Base-by-base conservation (phyloP, 306 rosid genomes). In the Cicer judaicum region DNA sequence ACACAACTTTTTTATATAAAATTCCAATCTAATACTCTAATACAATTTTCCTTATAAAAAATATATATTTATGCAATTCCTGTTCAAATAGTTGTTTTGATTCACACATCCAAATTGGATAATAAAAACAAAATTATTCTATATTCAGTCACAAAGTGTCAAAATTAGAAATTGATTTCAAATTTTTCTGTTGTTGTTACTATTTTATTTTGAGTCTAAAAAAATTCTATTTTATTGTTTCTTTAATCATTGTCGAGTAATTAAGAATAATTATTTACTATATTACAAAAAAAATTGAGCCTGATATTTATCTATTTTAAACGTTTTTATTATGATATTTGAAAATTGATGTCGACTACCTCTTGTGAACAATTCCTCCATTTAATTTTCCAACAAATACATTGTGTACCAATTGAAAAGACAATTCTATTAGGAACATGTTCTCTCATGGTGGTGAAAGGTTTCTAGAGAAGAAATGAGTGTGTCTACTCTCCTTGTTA, bases 401-500 rank as follows among this genome's bases (percentile, higher is more conserved):
- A 19, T 41, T 66, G 49, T 44, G 69, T 65, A 44, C 14, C 18
- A 29, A 41, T 48, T 44, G 82, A 71, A 63, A 79, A 72, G 79
- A 72, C 83, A 72, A 46, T 40, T 21, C 10, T 56, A 18, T 21
- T 39, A 72, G 24, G 64, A 72, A 79, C 55, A 72, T 79, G 78
- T 79, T 79, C 78, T 74, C 57, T 19, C 21, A 64, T 54, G 60
- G 72, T 72, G 77, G 74, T 64, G 68, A 64, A 64, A 55, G 40
- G 54, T 52, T 41, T 63, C 42, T 63, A 53, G 64, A 24, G 64
- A 72, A 42, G 74, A 72, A 64, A 79, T 72, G 61, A 29, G 24
- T 68, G 73, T 79, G 68, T 64, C 67, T 38, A 9, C 44, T 72
- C 21, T 38, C 54, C 46, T 38, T 18, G 49, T 42, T 43, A 63